Conservation (phyloP, 2,329 filamentous ascomycete genomes). For the Aspergillus persii region DNA sequence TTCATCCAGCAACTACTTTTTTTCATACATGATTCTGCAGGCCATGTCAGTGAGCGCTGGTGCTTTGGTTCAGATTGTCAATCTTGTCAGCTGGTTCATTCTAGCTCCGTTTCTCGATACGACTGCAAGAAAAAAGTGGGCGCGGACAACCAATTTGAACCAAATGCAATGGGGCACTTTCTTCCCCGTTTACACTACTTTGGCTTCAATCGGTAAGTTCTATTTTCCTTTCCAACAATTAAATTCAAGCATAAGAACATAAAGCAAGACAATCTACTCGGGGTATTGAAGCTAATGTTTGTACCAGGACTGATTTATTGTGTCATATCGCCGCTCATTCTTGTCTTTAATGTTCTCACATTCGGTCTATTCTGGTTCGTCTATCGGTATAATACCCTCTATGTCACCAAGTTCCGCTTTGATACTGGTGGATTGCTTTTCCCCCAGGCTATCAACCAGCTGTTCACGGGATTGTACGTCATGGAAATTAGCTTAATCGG, state of each 20-base stretch:
- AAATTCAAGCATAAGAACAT: too few species aligned
- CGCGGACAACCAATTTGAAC: slow-evolving; percentile 73
- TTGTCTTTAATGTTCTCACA: slow-evolving; percentile 89
- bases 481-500: slow-evolving; percentile 91
- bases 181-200: slow-evolving; percentile 95
- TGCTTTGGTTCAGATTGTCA: slow-evolving; percentile 79
- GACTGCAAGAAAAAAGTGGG: slow-evolving; percentile 80
- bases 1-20: slow-evolving; percentile 91
- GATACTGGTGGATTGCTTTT: slow-evolving; percentile 94
- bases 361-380: slow-evolving; percentile 91
- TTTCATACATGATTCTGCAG: slow-evolving; percentile 96
- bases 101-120: slow-evolving; percentile 77
- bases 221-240: too few species aligned
- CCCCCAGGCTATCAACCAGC: slow-evolving; percentile 88
- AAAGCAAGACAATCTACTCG: too few species aligned
- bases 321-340: slow-evolving; percentile 83
- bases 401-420: slow-evolving; percentile 82
- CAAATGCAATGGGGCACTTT: slow-evolving; percentile 86
- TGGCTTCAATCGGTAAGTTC: slow-evolving; percentile 75
- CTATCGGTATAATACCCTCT: slow-evolving; percentile 94
- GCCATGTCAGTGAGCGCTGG: slow-evolving; percentile 87
- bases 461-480: slow-evolving; percentile 90
- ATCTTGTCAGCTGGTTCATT: slow-evolving; percentile 76
- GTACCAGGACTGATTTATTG: slow-evolving; percentile 70
- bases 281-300: slow-evolving; percentile 4